Percentiles rank a stretch among this genome's conserved stretches.
Evolutionary conservation across 2,329 filamentous ascomycete genomes (phyloP).

Genomic region (Septoria petroselini): DNA sequence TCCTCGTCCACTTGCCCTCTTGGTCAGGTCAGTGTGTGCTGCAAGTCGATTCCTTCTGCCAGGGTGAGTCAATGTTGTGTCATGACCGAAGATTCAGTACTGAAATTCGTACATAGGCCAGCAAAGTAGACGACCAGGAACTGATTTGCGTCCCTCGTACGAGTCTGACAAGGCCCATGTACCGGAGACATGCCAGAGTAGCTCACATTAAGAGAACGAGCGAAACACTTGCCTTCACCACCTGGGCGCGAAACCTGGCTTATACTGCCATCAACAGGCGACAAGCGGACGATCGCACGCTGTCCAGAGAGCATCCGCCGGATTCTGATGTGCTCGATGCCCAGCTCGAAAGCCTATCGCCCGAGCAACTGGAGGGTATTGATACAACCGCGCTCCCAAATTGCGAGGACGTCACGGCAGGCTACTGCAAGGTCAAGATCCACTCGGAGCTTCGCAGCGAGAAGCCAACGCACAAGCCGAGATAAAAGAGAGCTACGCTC

Average conservation of each 20-base stretch:
- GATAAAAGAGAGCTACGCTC: background rate
- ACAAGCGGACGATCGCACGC: too few species aligned
- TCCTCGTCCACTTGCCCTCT: too few species aligned
- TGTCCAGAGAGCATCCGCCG: too few species aligned
- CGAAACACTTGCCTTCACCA: conserved; percentile 1
- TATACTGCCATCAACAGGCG: too few species aligned
- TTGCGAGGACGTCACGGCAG: conserved; percentile 1
- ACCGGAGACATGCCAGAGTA: conserved; percentile 2
- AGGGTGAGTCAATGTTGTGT: too few species aligned
- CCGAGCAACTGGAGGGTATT: background rate
- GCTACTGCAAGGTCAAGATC: conserved; percentile 1
- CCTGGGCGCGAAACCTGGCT: too few species aligned
- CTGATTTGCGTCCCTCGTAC: background rate
- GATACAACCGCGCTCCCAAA: background rate
- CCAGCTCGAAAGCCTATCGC: background rate
- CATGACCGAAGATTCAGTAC: too few species aligned
- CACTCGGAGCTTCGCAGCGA: background rate
- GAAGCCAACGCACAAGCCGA: background rate
- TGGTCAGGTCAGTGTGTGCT: too few species aligned
- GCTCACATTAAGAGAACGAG: conserved; percentile 1
- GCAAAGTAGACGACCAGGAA: background rate
- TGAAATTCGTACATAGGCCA: too few species aligned
- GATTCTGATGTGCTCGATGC: too few species aligned
- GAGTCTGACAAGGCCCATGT: too few species aligned
- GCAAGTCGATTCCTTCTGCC: too few species aligned